These are phyloP conservation scores for Boletus reticulatus DNA, from an alignment of 768 basidiomycete genomes.

Conservation along the genomic window DNA sequence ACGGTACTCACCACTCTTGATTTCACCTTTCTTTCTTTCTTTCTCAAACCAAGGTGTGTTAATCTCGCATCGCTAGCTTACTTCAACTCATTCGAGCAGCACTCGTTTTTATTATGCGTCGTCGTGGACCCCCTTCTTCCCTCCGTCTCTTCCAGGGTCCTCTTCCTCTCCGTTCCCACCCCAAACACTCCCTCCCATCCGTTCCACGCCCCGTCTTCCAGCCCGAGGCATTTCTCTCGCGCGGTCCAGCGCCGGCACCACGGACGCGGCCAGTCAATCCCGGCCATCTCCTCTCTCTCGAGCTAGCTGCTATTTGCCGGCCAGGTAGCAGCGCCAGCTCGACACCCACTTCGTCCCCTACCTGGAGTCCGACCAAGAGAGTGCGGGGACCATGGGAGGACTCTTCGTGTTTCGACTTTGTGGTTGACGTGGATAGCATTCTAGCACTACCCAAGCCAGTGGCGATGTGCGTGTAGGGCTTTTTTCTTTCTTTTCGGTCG, in stretches of 20 bases:
- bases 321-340: constrained; percentile 7
- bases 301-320: constrained; percentile 16
- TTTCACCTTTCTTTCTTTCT: too few relatives aligned
- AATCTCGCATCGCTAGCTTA: too few relatives aligned
- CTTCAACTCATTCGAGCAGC: neutral
- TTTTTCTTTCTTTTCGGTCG: too few relatives aligned
- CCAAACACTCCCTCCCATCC: constrained; percentile 68
- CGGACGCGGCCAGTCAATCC: constrained; percentile 12
- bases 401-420: constrained; percentile 41
- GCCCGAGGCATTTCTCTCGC: constrained; percentile 28
- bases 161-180: constrained; percentile 54
- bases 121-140: constrained; percentile 65
- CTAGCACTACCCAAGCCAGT: constrained; percentile 47
- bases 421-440: constrained; percentile 46
- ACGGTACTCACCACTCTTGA: neutral
- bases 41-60: neutral
- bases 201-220: constrained; percentile 55
- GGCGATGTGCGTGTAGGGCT: constrained; percentile 23
- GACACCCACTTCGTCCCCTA: constrained; percentile 17
- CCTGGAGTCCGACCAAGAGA: constrained; percentile 16
- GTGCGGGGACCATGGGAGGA: constrained; percentile 61
- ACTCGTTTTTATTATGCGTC: constrained; percentile 46
- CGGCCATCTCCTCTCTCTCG: constrained; percentile 16
- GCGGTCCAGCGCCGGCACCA: constrained; percentile 17
- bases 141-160: constrained; percentile 63